Conservation (phyloP, 208 protist species). For the Trypanosoma scelopori region DNA sequence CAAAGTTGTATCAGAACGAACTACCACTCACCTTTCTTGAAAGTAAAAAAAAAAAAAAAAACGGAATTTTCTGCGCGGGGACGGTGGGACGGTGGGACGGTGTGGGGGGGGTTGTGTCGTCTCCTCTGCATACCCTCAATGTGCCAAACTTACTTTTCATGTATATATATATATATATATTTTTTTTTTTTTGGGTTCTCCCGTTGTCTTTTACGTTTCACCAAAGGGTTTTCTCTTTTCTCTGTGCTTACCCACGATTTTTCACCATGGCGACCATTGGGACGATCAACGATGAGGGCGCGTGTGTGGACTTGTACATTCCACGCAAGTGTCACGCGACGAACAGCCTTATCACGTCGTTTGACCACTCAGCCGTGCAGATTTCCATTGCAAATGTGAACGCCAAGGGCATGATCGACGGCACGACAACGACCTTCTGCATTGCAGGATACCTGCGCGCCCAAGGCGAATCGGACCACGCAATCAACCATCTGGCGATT, state of each 20-base stretch:
- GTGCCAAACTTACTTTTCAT: neutral
- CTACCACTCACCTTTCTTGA: too few relatives aligned
- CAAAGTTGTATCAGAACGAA: too few relatives aligned
- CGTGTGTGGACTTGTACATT: constrained; percentile 95
- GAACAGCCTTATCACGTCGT: constrained; percentile 93
- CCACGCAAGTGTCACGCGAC: constrained; percentile 97
- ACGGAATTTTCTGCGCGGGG: too few relatives aligned
- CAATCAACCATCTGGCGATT: constrained; percentile 94
- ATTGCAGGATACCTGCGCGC: constrained; percentile 94
- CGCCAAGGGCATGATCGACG: constrained; percentile 87
- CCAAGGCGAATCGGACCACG: constrained; percentile 92
- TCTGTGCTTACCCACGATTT: constrained; percentile 3
- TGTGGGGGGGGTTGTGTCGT: too few relatives aligned
- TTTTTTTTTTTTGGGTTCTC: too few relatives aligned
- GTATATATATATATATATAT: neutral
- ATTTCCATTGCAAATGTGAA: constrained; percentile 95
- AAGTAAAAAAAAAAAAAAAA: too few relatives aligned
- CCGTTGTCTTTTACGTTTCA: neutral
- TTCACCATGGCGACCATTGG: constrained; percentile 78
- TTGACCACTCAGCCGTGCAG: constrained; percentile 96
- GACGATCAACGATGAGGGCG: constrained; percentile 91
- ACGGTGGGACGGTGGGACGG: too few relatives aligned
- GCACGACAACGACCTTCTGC: constrained; percentile 92
- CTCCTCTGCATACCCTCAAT: too few relatives aligned
- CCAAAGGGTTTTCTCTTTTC: constrained; percentile 5